phyloP scores from a whole-genome alignment of 768 basidiomycete species.

The Leccinum uliginosum region DNA sequence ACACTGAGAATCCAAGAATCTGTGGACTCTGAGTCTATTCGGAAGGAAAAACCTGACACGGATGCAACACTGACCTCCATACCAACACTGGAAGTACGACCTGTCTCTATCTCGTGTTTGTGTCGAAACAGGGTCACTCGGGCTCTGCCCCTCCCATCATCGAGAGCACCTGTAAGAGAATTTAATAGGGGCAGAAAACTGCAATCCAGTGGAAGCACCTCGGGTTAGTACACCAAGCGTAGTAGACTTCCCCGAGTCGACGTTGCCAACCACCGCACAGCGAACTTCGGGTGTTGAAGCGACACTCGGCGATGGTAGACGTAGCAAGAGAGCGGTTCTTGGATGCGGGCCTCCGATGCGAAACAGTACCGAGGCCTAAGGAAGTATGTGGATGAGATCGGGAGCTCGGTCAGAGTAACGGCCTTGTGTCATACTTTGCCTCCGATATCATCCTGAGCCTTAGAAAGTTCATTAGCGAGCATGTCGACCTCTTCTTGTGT shows the following conservation, averaged over 20 bases:
- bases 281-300: conserved; percentile 86
- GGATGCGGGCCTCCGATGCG: conserved; percentile 44
- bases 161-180: conserved; percentile 53
- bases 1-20: conserved; percentile 85
- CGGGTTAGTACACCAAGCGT: conserved; percentile 94
- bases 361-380: conserved; percentile 55
- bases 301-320: conserved; percentile 72
- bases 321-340: conserved; percentile 57
- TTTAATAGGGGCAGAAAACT: conserved; percentile 13
- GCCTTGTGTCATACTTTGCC: conserved; percentile 54
- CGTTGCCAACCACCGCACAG: conserved; percentile 94
- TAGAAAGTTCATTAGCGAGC: conserved; percentile 41
- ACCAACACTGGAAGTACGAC: conserved; percentile 91
- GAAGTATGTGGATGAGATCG: not conserved
- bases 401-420: not conserved
- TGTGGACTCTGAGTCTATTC: conserved; percentile 27
- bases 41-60: not conserved
- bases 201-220: conserved; percentile 42
- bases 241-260: conserved; percentile 91
- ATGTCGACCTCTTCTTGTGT: conserved; percentile 49
- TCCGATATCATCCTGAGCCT: conserved; percentile 69
- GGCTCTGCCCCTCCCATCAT: conserved; percentile 77
- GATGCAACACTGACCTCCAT: conserved; percentile 73
- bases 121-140: conserved; percentile 92
- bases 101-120: conserved; percentile 96